Conservation (phyloP, 2,329 filamentous ascomycete species). For the Zymoseptoria ardabiliae region DNA sequence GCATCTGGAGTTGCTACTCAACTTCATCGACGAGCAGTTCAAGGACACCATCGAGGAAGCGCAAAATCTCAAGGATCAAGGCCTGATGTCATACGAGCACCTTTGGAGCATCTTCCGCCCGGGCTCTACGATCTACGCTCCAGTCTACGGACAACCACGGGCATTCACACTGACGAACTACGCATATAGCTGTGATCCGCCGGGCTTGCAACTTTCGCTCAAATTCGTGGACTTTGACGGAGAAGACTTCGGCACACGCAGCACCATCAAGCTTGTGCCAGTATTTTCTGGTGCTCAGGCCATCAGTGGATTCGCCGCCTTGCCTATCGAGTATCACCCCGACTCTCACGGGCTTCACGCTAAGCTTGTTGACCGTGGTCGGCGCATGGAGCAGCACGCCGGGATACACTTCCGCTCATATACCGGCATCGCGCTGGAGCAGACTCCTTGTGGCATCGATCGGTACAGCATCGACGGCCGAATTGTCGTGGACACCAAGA, state of each 20-base stretch:
- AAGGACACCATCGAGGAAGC: slow-evolving; percentile 26
- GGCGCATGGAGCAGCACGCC: slow-evolving; percentile 20
- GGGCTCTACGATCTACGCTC: slow-evolving; percentile 20
- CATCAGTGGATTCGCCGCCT: slow-evolving; percentile 22
- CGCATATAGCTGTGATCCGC: slow-evolving; percentile 19
- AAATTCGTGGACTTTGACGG: slow-evolving; percentile 32
- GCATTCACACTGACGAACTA: slow-evolving; percentile 26
- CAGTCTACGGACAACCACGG: slow-evolving; percentile 25
- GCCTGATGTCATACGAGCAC: slow-evolving; percentile 31
- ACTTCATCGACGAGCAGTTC: slow-evolving; percentile 23
- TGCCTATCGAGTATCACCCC: slow-evolving; percentile 17
- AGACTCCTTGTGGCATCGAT: slow-evolving; percentile 11
- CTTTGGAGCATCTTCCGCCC: slow-evolving; percentile 42
- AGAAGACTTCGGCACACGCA: slow-evolving; percentile 20
- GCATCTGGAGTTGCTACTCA: slow-evolving; percentile 29
- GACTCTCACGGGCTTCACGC: slow-evolving; percentile 10
- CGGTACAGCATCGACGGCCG: slow-evolving; percentile 24
- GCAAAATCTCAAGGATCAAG: slow-evolving; percentile 22
- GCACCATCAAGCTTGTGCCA: slow-evolving; percentile 7
- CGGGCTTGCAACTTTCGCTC: slow-evolving; percentile 23
- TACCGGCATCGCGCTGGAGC: slow-evolving; percentile 21
- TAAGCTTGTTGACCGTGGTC: slow-evolving; percentile 20
- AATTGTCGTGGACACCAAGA: slow-evolving; percentile 25
- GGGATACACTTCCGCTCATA: slow-evolving; percentile 25
- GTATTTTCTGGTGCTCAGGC: slow-evolving; percentile 17